Conservation (phyloP, 2,329 filamentous ascomycete genomes). For the Chalaropsis thielavioides region DNA sequence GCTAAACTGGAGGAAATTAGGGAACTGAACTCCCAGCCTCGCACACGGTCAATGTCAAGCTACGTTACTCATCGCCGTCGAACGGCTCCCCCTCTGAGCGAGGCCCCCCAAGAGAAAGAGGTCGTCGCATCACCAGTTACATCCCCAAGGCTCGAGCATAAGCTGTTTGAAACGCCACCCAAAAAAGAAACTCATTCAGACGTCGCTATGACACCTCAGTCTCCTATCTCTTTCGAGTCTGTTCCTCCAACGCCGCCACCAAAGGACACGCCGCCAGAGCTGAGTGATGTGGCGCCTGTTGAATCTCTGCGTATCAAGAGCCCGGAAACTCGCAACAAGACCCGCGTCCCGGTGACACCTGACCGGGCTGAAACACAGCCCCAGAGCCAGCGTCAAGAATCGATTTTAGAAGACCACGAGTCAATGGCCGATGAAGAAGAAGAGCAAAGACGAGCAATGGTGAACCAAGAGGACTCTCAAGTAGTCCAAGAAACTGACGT, state of each 20-base stretch:
- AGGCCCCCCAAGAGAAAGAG: constrained; percentile 5
- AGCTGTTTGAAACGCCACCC: constrained; percentile 8
- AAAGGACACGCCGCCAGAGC: constrained; percentile 11
- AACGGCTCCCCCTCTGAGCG: neutral
- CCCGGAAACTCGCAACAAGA: neutral
- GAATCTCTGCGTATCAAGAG: neutral
- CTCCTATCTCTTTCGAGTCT: neutral
- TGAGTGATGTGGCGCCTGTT: neutral
- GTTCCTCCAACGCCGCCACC: constrained; percentile 14
- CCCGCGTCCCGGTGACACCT: neutral
- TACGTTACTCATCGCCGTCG: constrained; percentile 9
- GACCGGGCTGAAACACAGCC: neutral
- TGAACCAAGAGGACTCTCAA: neutral
- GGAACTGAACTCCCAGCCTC: constrained; percentile 30
- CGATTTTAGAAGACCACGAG: constrained; percentile 6
- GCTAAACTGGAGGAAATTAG: constrained; percentile 36
- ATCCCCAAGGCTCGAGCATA: constrained; percentile 1
- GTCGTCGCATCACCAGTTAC: neutral
- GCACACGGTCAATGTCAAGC: constrained; percentile 8
- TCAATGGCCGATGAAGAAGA: neutral
- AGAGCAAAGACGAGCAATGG: neutral
- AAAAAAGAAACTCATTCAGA: neutral
- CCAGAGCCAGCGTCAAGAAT: constrained; percentile 3
- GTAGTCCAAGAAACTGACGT: neutral
- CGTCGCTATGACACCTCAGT: neutral